Base-by-base conservation (phyloP, 1,284 basidiomycete genomes). In the Cryptococcus sp. region DNA sequence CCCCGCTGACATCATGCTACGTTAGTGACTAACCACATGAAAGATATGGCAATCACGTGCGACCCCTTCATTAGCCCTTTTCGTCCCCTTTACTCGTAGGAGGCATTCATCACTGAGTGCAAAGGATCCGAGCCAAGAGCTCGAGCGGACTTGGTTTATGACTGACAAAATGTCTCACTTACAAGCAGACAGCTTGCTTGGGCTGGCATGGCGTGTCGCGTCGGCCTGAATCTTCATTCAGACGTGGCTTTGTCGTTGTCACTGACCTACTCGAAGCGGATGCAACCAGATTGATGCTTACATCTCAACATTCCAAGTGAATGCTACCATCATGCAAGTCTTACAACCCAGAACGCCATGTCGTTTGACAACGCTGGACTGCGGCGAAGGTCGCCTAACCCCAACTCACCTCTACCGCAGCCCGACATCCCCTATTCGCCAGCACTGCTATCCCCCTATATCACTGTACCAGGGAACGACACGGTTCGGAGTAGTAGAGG, bases 321-420 rank as follows among this genome's bases (percentile, higher is more conserved):
- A 34, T 13, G 29, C 29, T 34, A 13, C 15, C 41, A 44, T n/a
- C 41, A 44, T 44, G 41, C 22, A 44, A n/a, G 2, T 22, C n/a
- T 7, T 15, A 10, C 41, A n/a, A 10, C 46, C 44, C 37, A 50
- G 16, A 37, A 46, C 39, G 41, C n/a, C n/a, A 60, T 56, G 46
- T 52, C 57, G 20, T 40, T 46, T 20, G 57, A 65, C 44, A 46
- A 41, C 22, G 29, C 55, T 16, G 66, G 66, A 11, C 56, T 68
- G n/a, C 49, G 64, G 46, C 48, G 62, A 20, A 57, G 66, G 17
- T 67, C 66, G 7, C 66, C 66, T 6, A 67, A 67, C 40, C 66
- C 66, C 15, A 63, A 65, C 54, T 65, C 66, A 13, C 63, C 66
- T 1, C 25, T 62, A n/a, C 58, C 47, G 38, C 47, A 47, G 20